Conservation (phyloP, 768 basidiomycete species). For the Lentinus brumalis region DNA sequence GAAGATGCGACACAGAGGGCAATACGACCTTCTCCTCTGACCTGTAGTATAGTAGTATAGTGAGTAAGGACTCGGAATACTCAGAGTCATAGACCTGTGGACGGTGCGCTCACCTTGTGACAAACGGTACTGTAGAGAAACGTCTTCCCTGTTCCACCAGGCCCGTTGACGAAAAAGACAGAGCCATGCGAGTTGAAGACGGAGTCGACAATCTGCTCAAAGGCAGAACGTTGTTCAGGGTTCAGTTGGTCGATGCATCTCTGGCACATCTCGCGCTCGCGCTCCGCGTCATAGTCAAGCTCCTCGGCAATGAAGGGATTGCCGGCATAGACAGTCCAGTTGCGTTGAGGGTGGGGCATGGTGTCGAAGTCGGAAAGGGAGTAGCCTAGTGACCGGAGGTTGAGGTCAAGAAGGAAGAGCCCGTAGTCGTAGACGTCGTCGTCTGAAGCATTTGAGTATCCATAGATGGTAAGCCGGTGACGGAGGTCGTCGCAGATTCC, state of each 20-base stretch:
- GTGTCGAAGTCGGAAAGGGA: constrained; percentile 26
- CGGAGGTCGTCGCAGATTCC: constrained; percentile 46
- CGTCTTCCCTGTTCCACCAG: background rate
- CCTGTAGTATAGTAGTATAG: no score
- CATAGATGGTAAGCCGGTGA: constrained; percentile 23
- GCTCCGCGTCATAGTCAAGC: constrained; percentile 28
- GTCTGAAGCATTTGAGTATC: constrained; percentile 24
- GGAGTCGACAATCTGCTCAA: background rate
- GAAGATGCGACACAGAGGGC: constrained; percentile 20
- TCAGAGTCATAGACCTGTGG: constrained; percentile 3
- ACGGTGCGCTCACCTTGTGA: constrained; percentile 4
- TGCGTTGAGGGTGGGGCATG: constrained; percentile 34
- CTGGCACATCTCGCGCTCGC: background rate
- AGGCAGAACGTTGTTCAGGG: background rate
- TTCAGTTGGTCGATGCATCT: background rate
- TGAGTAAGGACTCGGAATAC: constrained; percentile 33
- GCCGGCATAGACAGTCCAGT: constrained; percentile 28
- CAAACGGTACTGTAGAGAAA: constrained; percentile 27
- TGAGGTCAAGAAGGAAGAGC: constrained; percentile 39
- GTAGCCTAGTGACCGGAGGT: constrained; percentile 28
- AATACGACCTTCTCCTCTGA: constrained; percentile 30
- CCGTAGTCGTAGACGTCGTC: constrained; percentile 45
- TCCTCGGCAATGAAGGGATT: constrained; percentile 40
- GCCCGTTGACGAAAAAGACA: background rate
- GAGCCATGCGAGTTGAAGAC: background rate